A percentile compares a stretch with the other conserved stretches of the same genome.
Conservation (phyloP, 2,329 filamentous ascomycete genomes). For the Truncatella angustata region DNA sequence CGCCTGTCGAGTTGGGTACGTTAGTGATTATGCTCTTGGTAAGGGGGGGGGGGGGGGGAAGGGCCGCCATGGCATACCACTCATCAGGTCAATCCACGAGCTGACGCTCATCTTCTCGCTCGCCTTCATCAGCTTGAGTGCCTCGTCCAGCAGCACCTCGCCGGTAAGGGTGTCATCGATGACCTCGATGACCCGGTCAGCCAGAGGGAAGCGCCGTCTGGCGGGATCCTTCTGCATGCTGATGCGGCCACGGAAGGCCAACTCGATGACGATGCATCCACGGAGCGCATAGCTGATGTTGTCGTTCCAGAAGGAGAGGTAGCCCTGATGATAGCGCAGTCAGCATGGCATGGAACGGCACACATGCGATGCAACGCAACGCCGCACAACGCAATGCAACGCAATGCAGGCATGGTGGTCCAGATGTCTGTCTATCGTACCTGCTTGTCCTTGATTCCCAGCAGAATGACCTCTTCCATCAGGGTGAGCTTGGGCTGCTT, state of each 20-base stretch:
- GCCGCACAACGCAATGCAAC: no score
- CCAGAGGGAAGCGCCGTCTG: constrained; percentile 85
- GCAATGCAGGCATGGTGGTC: background rate
- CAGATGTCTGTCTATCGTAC: constrained; percentile 46
- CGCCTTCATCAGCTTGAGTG: constrained; percentile 99
- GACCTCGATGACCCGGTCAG: constrained; percentile 94
- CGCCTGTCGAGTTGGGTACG: constrained; percentile 56
- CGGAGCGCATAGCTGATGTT: constrained; percentile 98
- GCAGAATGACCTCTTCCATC: constrained; percentile 96
- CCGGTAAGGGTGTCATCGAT: constrained; percentile 95
- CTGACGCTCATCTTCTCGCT: constrained; percentile 99
- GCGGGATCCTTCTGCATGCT: constrained; percentile 98
- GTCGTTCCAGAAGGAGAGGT: constrained; percentile 99
- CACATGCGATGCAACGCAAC: no score
- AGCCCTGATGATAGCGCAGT: constrained; percentile 61
- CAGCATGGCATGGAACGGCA: constrained; percentile 10
- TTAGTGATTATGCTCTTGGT: constrained; percentile 1
- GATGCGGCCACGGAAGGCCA: constrained; percentile 92
- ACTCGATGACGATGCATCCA: constrained; percentile 96
- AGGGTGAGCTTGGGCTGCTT: constrained; percentile 98
- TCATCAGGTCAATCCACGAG: constrained; percentile 99
- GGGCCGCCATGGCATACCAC: constrained; percentile 60
- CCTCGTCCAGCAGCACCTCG: constrained; percentile 95
- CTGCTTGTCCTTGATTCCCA: constrained; percentile 98
- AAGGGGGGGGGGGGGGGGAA: constrained; percentile 9